A percentile compares a stretch with the other conserved stretches of the same genome.
phyloP scores from a whole-genome alignment of 441 rosid genomes.

The Populus hybrid region DNA sequence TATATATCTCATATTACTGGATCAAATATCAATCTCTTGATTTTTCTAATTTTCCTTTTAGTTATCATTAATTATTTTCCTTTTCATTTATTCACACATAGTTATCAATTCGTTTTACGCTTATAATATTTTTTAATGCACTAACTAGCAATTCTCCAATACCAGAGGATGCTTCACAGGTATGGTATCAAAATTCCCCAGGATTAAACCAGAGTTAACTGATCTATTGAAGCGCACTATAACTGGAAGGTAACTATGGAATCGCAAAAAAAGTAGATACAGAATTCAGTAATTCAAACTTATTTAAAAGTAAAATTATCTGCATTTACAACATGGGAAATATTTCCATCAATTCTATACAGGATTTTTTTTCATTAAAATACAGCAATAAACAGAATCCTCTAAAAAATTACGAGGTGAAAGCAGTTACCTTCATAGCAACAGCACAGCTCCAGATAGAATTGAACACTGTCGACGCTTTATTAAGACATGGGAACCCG shows the following conservation, averaged over 20 bases:
- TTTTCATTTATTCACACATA: background rate
- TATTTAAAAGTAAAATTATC: too few relatives aligned
- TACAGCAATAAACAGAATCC: background rate
- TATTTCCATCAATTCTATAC: background rate
- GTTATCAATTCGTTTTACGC: too few relatives aligned
- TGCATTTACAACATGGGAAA: background rate
- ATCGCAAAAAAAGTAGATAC: too few relatives aligned
- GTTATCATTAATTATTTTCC: too few relatives aligned
- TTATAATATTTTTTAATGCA: too few relatives aligned
- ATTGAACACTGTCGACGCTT: background rate
- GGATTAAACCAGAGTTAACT: background rate
- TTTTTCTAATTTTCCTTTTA: too few relatives aligned
- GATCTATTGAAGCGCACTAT: background rate
- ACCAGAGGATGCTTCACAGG: too few relatives aligned
- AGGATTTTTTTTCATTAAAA: background rate
- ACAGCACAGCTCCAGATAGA: background rate
- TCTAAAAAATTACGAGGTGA: background rate
- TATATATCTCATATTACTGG: too few relatives aligned
- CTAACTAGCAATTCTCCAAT: too few relatives aligned
- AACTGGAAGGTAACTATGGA: background rate
- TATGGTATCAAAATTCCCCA: background rate
- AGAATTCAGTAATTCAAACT: background rate
- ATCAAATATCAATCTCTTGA: too few relatives aligned
- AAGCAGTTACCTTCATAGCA: background rate
- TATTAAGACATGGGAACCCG: conserved; percentile 15